These are phyloP conservation scores for Talaromyces sp. DNA, from an alignment of 2,329 filamentous ascomycete genomes.

Conservation along the genomic window DNA sequence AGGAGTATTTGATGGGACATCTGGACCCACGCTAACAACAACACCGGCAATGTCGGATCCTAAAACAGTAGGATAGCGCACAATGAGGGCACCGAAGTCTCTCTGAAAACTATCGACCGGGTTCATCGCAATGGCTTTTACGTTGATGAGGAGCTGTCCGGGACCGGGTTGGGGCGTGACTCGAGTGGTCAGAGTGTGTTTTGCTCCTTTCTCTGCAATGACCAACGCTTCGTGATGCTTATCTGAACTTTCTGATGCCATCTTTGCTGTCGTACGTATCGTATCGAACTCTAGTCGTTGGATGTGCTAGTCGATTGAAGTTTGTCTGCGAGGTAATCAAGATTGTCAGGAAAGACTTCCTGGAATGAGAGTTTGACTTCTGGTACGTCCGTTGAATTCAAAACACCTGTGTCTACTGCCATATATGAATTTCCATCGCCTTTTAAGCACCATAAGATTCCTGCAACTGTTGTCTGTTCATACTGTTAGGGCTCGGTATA, in stretches of 20 bases:
- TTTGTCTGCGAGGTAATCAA: neutral
- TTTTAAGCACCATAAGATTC: neutral
- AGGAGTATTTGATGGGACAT: slow-evolving; percentile 18
- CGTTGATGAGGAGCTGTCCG: slow-evolving; percentile 38
- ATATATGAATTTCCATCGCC: too few species aligned
- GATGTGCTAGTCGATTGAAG: neutral
- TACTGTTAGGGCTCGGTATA: neutral
- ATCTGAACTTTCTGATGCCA: neutral
- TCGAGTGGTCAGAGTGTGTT: neutral
- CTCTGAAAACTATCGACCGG: slow-evolving; percentile 33
- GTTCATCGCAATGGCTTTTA: slow-evolving; percentile 40
- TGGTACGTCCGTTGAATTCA: neutral
- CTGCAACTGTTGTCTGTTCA: neutral
- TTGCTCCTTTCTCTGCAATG: slow-evolving; percentile 1
- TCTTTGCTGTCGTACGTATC: neutral
- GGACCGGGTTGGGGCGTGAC: slow-evolving; percentile 30
- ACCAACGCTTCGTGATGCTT: slow-evolving; percentile 2
- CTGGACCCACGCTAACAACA: slow-evolving; percentile 26
- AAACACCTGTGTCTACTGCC: neutral
- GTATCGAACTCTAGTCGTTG: too few species aligned
- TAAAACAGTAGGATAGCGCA: slow-evolving; percentile 23
- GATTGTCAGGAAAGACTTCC: neutral
- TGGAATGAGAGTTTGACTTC: neutral
- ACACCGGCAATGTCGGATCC: slow-evolving; percentile 31
- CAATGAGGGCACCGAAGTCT: slow-evolving; percentile 20